These are phyloP conservation scores for Hypoxylon fragiforme DNA, from an alignment of 495 filamentous ascomycete genomes.

Conservation along the genomic window DNA sequence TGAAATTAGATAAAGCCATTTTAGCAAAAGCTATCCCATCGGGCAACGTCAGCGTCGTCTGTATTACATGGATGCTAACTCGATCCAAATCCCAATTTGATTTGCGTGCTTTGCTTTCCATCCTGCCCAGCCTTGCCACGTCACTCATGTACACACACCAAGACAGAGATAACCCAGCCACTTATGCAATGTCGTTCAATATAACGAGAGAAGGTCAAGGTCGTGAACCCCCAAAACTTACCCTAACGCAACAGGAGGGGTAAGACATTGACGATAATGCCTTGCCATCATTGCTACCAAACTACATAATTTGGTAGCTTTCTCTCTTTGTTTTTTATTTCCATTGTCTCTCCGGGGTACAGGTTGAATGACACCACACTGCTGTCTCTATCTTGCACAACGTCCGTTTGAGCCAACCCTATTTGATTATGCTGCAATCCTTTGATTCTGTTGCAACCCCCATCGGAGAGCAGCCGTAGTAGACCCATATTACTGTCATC, in stretches of 20 bases:
- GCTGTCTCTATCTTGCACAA: too few species aligned
- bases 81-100: constrained; percentile 11
- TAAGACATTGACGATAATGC: not conserved
- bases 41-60: constrained; percentile 11
- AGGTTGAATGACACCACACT: not conserved
- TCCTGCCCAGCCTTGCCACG: constrained; percentile 29
- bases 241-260: not conserved
- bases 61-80: constrained; percentile 2
- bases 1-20: too few species aligned
- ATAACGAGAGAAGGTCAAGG: constrained; percentile 2
- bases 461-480: too few species aligned
- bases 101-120: constrained; percentile 6
- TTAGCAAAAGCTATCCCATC: constrained; percentile 25
- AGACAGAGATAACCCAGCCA: constrained; percentile 4
- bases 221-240: not conserved
- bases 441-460: too few species aligned
- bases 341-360: not conserved
- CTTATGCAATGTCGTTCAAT: constrained; percentile 11
- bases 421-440: too few species aligned
- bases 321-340: too few species aligned
- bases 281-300: too few species aligned
- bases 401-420: too few species aligned
- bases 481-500: too few species aligned
- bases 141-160: constrained; percentile 23
- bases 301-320: too few species aligned